phyloP scores from a whole-genome alignment of 768 basidiomycete genomes.

The Gymnopilus dilepis region DNA sequence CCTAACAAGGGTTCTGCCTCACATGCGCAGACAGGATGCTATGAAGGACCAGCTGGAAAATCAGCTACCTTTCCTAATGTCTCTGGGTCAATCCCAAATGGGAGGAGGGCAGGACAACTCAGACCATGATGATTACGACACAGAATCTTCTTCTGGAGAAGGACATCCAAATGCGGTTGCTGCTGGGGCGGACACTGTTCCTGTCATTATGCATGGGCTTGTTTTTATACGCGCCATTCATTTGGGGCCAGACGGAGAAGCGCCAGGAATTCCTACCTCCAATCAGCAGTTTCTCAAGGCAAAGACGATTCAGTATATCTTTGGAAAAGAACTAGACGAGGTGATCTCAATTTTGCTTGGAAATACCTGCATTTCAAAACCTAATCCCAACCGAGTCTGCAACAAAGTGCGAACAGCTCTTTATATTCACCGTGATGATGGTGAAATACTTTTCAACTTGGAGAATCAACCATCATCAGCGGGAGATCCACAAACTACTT shows the following conservation, averaged over 20 bases:
- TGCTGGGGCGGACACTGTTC: not conserved
- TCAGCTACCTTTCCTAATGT: conserved; percentile 7
- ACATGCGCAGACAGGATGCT: conserved; percentile 12
- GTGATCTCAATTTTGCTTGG: conserved; percentile 5
- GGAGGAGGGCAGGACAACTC: conserved; percentile 1
- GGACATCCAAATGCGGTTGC: not conserved
- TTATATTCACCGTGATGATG: not conserved
- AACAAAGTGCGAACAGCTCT: conserved; percentile 13
- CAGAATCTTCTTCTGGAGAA: not conserved
- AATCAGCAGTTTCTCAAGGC: not conserved
- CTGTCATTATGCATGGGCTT: not conserved
- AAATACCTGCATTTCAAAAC: not conserved
- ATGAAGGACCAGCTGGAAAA: conserved; percentile 20
- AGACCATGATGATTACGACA: not conserved
- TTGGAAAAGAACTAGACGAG: conserved; percentile 8
- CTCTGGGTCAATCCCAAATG: conserved; percentile 5
- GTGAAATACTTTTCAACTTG: not conserved
- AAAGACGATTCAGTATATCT: conserved; percentile 18
- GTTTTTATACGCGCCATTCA: conserved; percentile 17
- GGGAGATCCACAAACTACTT: no score
- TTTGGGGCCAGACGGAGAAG: conserved; percentile 8
- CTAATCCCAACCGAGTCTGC: not conserved
- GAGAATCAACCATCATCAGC: not conserved
- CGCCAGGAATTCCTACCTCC: conserved; percentile 18
- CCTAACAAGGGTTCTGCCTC: conserved; percentile 27